Conservation (phyloP, 441 rosid genomes). For the Arabidopsis lyrata region DNA sequence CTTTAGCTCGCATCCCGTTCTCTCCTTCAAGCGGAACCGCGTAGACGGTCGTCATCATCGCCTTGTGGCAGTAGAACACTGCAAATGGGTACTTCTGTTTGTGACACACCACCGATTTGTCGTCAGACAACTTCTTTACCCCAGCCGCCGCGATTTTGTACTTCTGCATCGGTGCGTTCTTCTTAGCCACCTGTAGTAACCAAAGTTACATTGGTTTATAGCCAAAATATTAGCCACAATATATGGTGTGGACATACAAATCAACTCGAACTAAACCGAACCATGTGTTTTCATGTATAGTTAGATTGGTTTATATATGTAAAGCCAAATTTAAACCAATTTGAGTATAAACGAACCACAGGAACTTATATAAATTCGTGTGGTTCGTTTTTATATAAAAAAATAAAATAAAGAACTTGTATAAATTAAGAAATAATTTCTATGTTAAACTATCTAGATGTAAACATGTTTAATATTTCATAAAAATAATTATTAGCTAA, state of each 20-base stretch:
- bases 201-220: background rate
- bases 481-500: background rate
- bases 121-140: slow-evolving; percentile 48
- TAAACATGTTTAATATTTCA: background rate
- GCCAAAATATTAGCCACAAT: slow-evolving; percentile 4
- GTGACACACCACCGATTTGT: slow-evolving; percentile 77
- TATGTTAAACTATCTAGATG: background rate
- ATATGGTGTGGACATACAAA: background rate
- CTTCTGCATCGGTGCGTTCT: slow-evolving; percentile 46
- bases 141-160: slow-evolving; percentile 51
- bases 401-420: no score
- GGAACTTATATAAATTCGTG: no score
- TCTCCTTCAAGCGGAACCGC: slow-evolving; percentile 61
- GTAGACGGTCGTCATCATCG: slow-evolving; percentile 58
- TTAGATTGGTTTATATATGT: background rate
- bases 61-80: slow-evolving; percentile 80
- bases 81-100: slow-evolving; percentile 77
- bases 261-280: background rate
- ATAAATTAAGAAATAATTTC: background rate
- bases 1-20: slow-evolving; percentile 66
- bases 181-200: slow-evolving; percentile 36
- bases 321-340: background rate
- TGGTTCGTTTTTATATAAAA: no score
- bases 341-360: background rate
- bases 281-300: slow-evolving; percentile 6